Evolutionary conservation across 2,329 filamentous ascomycete genomes (phyloP).

Genomic region (Fusarium sp.): DNA sequence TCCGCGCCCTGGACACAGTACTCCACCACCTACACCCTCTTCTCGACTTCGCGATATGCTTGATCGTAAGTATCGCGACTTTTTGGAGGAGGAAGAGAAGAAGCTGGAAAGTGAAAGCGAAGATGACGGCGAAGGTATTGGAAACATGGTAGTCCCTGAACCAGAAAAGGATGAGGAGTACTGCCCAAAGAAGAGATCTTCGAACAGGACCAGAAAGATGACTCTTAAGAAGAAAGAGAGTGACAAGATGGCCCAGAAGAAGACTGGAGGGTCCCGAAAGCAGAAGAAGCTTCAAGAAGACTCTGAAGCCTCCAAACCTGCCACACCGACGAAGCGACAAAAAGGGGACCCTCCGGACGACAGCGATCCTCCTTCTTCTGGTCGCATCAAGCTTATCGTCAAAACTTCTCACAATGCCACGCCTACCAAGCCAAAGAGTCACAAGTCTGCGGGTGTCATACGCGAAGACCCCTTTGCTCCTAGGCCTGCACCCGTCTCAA

Average conservation of each 20-base stretch:
- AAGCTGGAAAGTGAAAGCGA: neutral
- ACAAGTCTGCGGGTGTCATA: too few relatives aligned
- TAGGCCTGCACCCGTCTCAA: fast-evolving
- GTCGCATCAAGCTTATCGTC: slow-evolving; percentile 17
- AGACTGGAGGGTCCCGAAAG: neutral
- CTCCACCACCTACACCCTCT: neutral
- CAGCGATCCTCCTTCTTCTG: neutral
- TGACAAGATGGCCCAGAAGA: neutral
- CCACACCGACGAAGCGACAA: neutral
- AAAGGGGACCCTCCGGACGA: neutral
- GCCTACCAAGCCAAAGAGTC: neutral
- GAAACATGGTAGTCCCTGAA: slow-evolving; percentile 11
- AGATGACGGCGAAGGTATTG: neutral
- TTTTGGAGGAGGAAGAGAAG: neutral
- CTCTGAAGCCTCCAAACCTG: neutral
- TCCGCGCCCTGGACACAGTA: neutral
- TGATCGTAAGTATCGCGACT: slow-evolving; percentile 1
- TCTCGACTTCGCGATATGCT: slow-evolving; percentile 18
- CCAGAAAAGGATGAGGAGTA: slow-evolving; percentile 38
- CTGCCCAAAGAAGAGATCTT: slow-evolving; percentile 9
- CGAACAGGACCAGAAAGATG: slow-evolving; percentile 10
- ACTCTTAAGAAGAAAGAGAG: neutral
- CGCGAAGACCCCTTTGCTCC: neutral
- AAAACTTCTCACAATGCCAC: neutral
- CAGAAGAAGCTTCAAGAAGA: neutral